phyloP scores from a whole-genome alignment of 306 rosid genomes.

The Malus fusca region DNA sequence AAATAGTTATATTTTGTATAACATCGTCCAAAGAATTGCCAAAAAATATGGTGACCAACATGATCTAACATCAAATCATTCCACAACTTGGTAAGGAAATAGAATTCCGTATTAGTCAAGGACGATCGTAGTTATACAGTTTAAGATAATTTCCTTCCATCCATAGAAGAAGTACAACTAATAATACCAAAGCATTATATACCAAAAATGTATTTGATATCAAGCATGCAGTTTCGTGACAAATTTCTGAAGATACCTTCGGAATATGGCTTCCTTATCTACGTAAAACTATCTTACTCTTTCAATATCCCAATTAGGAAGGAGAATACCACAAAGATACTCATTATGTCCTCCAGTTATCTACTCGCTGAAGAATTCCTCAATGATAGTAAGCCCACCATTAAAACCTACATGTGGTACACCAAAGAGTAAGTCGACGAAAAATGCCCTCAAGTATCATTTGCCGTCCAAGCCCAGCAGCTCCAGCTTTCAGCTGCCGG shows the following conservation, averaged over 20 bases:
- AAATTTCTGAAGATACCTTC: conserved; percentile 17
- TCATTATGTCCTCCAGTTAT: conserved; percentile 40
- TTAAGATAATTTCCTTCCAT: no score
- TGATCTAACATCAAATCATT: no score
- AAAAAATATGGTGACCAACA: no score
- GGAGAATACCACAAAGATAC: conserved; percentile 20
- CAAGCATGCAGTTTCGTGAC: not conserved
- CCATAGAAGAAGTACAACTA: no score
- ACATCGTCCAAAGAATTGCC: no score
- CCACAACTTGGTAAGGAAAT: not conserved
- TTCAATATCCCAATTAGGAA: conserved; percentile 34
- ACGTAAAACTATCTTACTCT: conserved; percentile 24
- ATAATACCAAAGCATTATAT: not conserved
- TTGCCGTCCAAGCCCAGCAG: no score
- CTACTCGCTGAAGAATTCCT: conserved; percentile 30
- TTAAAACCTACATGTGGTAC: conserved; percentile 32
- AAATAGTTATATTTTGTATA: no score
- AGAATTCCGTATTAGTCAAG: not conserved
- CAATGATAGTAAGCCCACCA: conserved; percentile 37
- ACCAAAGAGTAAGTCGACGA: not conserved
- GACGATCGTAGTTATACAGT: no score
- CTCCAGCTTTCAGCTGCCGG: no score
- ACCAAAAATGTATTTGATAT: not conserved
- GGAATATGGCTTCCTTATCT: conserved; percentile 31
- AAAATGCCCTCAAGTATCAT: not conserved